phyloP scores from a whole-genome alignment of 495 filamentous ascomycete species.

The Immersiella caudata region DNA sequence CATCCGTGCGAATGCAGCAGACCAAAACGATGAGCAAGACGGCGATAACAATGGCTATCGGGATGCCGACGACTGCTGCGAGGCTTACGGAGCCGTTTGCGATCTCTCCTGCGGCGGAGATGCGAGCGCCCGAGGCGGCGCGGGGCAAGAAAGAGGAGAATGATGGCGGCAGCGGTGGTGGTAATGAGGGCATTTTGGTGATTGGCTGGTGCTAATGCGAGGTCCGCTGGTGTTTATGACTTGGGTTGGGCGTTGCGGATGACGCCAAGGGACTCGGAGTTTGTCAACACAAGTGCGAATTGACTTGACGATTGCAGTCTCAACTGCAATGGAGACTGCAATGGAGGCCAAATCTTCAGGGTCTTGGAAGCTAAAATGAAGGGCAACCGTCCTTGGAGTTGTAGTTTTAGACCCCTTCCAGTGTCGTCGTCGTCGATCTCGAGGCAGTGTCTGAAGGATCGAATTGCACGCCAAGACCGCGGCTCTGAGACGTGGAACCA shows the following conservation, averaged over 20 bases:
- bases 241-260: too few species aligned
- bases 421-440: slow-evolving; percentile 1
- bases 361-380: too few species aligned
- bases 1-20: background rate
- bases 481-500: background rate
- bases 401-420: too few species aligned
- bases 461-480: background rate
- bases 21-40: background rate
- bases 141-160: background rate
- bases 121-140: background rate
- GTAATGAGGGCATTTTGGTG: too few species aligned
- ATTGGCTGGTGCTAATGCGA: too few species aligned
- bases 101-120: background rate
- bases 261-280: too few species aligned
- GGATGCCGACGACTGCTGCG: background rate
- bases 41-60: background rate
- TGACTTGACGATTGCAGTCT: too few species aligned
- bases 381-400: too few species aligned
- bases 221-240: too few species aligned
- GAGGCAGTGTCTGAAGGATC: slow-evolving; percentile 3
- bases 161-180: background rate
- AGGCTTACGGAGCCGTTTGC: background rate
- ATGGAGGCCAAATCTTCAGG: too few species aligned
- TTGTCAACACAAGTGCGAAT: too few species aligned
- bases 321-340: too few species aligned